Evolutionary conservation across 768 basidiomycete genomes (phyloP).

Genomic region (Lentinus brumalis): DNA sequence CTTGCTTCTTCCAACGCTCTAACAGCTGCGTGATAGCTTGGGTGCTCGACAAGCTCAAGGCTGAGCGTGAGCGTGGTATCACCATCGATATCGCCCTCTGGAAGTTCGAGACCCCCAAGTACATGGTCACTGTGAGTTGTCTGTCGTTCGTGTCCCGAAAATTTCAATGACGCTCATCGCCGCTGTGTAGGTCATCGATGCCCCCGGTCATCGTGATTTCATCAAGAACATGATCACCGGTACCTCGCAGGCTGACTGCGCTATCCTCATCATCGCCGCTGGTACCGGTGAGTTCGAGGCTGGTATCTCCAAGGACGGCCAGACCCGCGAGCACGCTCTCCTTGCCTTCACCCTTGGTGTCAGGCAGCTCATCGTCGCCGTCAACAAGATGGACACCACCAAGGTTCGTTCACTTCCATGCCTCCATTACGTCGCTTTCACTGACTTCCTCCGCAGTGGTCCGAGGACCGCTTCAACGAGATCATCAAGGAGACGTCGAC

Average conservation of each 20-base stretch:
- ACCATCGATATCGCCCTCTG: constrained; percentile 99
- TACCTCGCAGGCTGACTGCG: constrained; percentile 99
- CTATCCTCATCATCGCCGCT: constrained; percentile 98
- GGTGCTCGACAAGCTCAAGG: constrained; percentile 99
- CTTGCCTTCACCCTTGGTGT: constrained; percentile 99
- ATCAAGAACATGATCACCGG: constrained; percentile 99
- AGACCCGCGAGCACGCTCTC: constrained; percentile 99
- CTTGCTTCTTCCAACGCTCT: constrained; percentile 17
- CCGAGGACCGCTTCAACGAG: constrained; percentile 99
- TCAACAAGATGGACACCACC: constrained; percentile 99
- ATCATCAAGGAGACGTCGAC: constrained; percentile 96
- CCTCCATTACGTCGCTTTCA: neutral
- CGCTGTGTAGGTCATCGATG: constrained; percentile 85
- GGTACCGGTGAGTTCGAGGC: constrained; percentile 99
- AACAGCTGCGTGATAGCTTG: constrained; percentile 64
- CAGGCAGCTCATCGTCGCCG: constrained; percentile 98
- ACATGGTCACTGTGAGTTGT: constrained; percentile 79
- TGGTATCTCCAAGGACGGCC: constrained; percentile 99
- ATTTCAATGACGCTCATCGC: neutral
- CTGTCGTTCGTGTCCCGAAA: neutral
- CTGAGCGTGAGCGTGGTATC: constrained; percentile 99
- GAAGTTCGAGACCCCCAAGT: constrained; percentile 99
- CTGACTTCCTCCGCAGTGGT: constrained; percentile 65
- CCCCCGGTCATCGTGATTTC: constrained; percentile 99
- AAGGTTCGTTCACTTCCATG: constrained; percentile 52